phyloP scores from a whole-genome alignment of 2,329 filamentous ascomycete species.

The Pezicula neosporulosa region DNA sequence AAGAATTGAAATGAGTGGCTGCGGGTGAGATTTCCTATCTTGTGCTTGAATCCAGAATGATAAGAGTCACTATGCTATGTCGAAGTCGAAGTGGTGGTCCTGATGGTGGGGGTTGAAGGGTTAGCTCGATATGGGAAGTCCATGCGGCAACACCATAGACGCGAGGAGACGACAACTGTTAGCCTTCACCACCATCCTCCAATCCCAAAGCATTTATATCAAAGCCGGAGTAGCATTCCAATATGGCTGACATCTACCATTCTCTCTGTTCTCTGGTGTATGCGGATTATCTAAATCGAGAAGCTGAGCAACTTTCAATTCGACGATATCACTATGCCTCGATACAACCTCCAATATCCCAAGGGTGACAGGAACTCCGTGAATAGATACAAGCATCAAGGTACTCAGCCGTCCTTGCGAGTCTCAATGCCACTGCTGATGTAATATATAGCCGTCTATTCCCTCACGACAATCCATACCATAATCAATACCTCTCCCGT shows the following conservation, averaged over 20 bases:
- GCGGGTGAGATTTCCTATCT: background rate
- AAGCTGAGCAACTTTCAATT: background rate
- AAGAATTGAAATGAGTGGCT: background rate
- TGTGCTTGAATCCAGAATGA: background rate
- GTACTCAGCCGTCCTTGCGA: background rate
- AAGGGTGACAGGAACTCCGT: slow-evolving; percentile 20
- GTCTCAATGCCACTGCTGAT: background rate
- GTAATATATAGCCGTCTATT: slow-evolving; percentile 13
- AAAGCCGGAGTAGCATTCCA: background rate
- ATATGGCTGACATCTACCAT: background rate
- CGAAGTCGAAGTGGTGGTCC: background rate
- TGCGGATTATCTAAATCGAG: background rate
- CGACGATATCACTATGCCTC: slow-evolving; percentile 11
- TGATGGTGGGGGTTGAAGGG: background rate
- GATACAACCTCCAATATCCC: slow-evolving; percentile 21
- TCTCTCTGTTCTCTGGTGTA: background rate
- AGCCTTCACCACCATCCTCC: background rate
- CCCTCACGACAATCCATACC: slow-evolving; percentile 63
- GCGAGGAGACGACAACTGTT: background rate
- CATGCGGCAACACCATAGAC: background rate
- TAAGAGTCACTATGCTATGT: background rate
- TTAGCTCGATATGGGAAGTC: background rate
- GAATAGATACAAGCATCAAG: slow-evolving; percentile 25
- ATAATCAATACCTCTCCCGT: slow-evolving; percentile 74
- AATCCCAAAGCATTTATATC: background rate